phyloP scores from a whole-genome alignment of 768 basidiomycete genomes.

The Boletus speciosus region DNA sequence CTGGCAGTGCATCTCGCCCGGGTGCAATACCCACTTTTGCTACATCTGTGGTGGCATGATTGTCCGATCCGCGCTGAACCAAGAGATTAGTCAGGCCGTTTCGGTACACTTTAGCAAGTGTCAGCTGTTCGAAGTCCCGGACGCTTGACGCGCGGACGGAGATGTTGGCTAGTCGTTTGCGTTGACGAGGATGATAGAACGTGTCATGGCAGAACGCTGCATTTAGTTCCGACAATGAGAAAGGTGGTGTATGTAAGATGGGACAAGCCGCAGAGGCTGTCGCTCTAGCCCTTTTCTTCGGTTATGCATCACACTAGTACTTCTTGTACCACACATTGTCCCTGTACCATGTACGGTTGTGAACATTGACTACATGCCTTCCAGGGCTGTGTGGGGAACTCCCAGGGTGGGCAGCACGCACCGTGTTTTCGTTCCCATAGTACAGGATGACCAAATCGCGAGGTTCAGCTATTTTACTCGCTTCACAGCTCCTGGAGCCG shows the following conservation, averaged over 20 bases:
- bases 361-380: no score
- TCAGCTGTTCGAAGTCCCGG: conserved; percentile 34
- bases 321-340: no score
- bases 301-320: no score
- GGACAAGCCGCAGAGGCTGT: no score
- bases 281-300: no score
- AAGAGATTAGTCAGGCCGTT: conserved; percentile 31
- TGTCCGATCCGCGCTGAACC: conserved; percentile 35
- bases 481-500: conserved; percentile 50
- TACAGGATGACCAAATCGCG: background rate
- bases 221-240: background rate
- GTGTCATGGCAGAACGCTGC: background rate
- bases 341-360: no score
- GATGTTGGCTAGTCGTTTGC: background rate
- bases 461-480: background rate
- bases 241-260: background rate
- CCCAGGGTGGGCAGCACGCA: no score
- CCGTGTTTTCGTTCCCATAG: background rate
- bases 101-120: conserved; percentile 35
- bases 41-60: conserved; percentile 50
- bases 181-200: background rate
- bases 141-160: conserved; percentile 1
- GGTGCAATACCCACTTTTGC: conserved; percentile 61
- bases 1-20: conserved; percentile 49
- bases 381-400: no score